A percentile compares a stretch with the other conserved stretches of the same genome.
Evolutionary conservation across 306 rosid species (phyloP).

Genomic region (Cicer yamashitae): DNA sequence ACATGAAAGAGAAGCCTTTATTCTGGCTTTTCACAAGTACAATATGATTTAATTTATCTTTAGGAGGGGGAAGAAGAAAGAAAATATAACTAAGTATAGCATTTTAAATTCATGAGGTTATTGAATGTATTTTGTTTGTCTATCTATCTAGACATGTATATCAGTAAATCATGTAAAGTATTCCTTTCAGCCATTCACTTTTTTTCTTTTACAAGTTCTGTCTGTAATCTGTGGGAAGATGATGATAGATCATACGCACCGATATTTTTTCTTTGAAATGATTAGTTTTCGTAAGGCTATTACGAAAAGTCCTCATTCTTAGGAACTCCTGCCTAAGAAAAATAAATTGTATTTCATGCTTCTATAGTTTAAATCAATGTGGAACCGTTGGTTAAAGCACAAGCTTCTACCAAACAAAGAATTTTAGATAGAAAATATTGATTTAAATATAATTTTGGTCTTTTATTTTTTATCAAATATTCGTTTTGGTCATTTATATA

Average conservation of each 20-base stretch:
- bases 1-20: background rate
- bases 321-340: background rate
- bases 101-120: slow-evolving; percentile 25
- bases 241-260: too few relatives aligned
- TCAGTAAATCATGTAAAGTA: background rate
- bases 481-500: too few relatives aligned
- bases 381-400: too few relatives aligned
- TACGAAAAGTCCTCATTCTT: background rate
- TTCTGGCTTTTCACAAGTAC: background rate
- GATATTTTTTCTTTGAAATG: background rate
- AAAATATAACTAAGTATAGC: background rate
- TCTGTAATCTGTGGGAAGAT: too few relatives aligned
- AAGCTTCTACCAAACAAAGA: too few relatives aligned
- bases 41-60: background rate
- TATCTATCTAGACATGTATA: background rate
- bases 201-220: background rate
- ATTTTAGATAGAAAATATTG: too few relatives aligned
- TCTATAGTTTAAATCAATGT: too few relatives aligned
- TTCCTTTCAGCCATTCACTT: background rate
- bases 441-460: too few relatives aligned
- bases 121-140: background rate
- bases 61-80: background rate
- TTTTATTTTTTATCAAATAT: too few relatives aligned
- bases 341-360: too few relatives aligned
- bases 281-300: background rate